Evolutionary conservation across 345 rosid species (phyloP).

Genomic region (Punica granatum): DNA sequence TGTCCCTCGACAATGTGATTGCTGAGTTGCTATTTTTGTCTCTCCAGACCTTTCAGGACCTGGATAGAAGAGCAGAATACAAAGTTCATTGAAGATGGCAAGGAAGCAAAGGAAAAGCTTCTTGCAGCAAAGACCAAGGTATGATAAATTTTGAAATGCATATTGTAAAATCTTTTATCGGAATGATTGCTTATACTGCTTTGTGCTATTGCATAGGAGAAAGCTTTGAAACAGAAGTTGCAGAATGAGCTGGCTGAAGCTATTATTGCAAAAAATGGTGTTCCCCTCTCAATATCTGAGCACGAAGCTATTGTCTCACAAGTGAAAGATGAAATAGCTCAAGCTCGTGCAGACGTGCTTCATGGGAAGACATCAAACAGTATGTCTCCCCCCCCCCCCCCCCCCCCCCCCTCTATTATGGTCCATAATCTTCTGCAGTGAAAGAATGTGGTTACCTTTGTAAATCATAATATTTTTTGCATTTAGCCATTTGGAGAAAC

Average conservation of each 20-base stretch:
- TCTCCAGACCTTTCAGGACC: constrained; percentile 36
- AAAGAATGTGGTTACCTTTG: not conserved
- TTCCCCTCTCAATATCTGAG: constrained; percentile 37
- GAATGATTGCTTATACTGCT: not conserved
- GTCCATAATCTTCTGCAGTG: not conserved
- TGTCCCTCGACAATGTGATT: not conserved
- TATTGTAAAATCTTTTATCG: not conserved
- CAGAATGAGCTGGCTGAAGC: constrained; percentile 54
- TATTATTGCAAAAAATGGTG: constrained; percentile 34
- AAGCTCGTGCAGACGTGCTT: constrained; percentile 41
- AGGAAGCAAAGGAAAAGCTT: constrained; percentile 45
- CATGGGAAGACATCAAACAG: constrained; percentile 31
- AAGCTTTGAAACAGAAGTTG: constrained; percentile 41
- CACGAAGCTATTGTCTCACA: constrained; percentile 33
- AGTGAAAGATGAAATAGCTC: constrained; percentile 42
- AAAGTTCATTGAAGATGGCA: constrained; percentile 29
- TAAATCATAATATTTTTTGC: no score
- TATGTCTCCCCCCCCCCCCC: no score
- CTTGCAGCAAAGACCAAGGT: constrained; percentile 60
- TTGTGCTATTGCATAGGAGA: constrained; percentile 36
- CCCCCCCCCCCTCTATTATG: no score
- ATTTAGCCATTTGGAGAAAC: no score
- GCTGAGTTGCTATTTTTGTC: not conserved
- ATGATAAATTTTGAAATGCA: not conserved
- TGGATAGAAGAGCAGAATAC: constrained; percentile 55